Evolutionary conservation across 306 rosid genomes (phyloP), one percentile per base, ranked within the genome.

Genomic region (Cucurbita ficifolia): DNA sequence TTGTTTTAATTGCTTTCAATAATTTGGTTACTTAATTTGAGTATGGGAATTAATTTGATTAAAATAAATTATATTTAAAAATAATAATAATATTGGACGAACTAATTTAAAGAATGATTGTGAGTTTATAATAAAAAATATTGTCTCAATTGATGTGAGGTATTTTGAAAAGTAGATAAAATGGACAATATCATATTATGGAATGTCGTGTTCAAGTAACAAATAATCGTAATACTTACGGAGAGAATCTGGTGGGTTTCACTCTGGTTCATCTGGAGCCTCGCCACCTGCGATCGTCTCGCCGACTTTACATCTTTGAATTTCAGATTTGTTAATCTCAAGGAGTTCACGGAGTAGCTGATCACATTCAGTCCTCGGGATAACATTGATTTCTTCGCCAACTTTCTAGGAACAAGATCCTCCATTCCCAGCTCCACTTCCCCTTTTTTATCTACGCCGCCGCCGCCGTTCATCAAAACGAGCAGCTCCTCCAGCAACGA

Each of bases 361-460:
- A 88, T 74, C 85, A 88, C 58, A 72, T 86, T 84, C 43, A 81
- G 5, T n/a, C 84, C 92, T 48, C 83, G 80, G n/a, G 87, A 39
- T 86, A 88, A 82, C 18, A 86, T 43, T 6, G 74, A 50, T 45
- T 86, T 88, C 74, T 84, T 82, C 13, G 36, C 75, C 72, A 75
- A 63, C 58, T 74, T 78, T 9, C 50, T 5, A 8, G 84, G 83
- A 48, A 88, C 71, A 7, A 84, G 81, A 63, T 88, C 84, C 80
- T 88, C 92, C 9, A 88, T 53, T 11, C 84, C 85, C 77, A 70
- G 79, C 36, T 48, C 42, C 11, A 60, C 46, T 55, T 78, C 76
- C 5, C 51, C 59, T 24, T 71, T 40, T 2, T 65, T 71, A 60
- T 57, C 77, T 7, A 10, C 19, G 38, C 38, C 19, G 3, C 21